Conservation (phyloP, 2,329 filamentous ascomycete species). For the Fusarium sp. region DNA sequence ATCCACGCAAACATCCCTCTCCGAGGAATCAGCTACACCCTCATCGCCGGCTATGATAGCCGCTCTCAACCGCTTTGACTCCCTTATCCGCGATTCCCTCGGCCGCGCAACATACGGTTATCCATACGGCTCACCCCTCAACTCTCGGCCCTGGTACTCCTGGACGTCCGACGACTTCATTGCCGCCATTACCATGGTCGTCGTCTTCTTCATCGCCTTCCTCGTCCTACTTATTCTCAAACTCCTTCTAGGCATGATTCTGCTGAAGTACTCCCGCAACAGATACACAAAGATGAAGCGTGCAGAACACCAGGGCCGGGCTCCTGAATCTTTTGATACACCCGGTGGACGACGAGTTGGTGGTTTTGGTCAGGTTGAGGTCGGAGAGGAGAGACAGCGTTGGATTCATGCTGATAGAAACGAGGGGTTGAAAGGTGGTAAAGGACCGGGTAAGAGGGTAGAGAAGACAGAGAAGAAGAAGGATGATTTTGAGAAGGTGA, state of each 20-base stretch:
- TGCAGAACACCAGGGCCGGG: constrained; percentile 64
- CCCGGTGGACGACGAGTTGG: constrained; percentile 77
- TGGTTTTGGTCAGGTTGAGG: constrained; percentile 85
- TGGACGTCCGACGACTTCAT: constrained; percentile 79
- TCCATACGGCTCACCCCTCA: constrained; percentile 53
- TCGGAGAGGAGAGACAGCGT: constrained; percentile 84
- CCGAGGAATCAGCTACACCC: constrained; percentile 68
- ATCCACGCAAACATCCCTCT: constrained; percentile 71
- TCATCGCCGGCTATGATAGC: constrained; percentile 80
- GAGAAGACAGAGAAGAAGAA: constrained; percentile 58
- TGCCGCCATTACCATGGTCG: constrained; percentile 80
- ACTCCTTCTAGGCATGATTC: constrained; percentile 85
- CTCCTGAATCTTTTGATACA: constrained; percentile 68
- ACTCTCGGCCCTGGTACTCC: constrained; percentile 57
- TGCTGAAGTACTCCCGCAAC: constrained; percentile 81
- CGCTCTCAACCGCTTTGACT: constrained; percentile 81
- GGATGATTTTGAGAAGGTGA: constrained; percentile 68
- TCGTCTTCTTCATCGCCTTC: constrained; percentile 87
- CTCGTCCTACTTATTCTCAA: constrained; percentile 86
- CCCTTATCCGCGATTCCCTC: constrained; percentile 77
- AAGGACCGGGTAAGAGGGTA: constrained; percentile 64
- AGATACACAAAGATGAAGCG: constrained; percentile 85
- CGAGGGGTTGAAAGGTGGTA: constrained; percentile 70
- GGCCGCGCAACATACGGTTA: constrained; percentile 76
- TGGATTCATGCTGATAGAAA: constrained; percentile 89